Evolutionary conservation across 768 basidiomycete genomes (phyloP).

Genomic region (Auricularia cornea): DNA sequence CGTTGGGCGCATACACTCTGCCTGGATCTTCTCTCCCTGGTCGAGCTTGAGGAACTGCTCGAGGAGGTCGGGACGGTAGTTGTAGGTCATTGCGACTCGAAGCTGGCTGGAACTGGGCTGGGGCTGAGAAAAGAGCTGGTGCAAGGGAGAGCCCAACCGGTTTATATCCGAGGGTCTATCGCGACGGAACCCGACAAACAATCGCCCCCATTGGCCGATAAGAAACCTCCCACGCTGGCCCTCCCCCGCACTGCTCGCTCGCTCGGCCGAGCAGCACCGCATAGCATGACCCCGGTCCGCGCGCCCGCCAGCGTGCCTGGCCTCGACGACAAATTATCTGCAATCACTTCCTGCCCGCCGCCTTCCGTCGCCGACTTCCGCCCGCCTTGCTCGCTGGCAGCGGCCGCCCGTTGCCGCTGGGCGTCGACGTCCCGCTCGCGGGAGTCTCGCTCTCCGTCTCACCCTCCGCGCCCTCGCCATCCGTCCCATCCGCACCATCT

Average conservation of each 20-base stretch:
- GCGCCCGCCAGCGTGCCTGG: neutral
- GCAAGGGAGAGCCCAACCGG: neutral
- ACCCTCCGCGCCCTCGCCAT: neutral
- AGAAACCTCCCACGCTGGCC: neutral
- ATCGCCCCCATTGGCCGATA: slow-evolving; percentile 2
- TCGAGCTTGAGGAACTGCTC: slow-evolving; percentile 81
- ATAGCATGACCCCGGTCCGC: neutral
- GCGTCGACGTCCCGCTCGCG: neutral
- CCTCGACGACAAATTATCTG: no score
- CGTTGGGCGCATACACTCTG: slow-evolving; percentile 64
- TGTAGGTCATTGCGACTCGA: slow-evolving; percentile 22
- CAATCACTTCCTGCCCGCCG: neutral
- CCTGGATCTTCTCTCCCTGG: slow-evolving; percentile 90
- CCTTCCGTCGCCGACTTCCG: neutral
- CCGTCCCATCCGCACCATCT: slow-evolving; percentile 8
- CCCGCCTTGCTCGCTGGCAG: slow-evolving; percentile 3
- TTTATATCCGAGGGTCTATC: neutral
- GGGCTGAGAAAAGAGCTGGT: neutral
- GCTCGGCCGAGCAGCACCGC: neutral
- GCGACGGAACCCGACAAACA: neutral
- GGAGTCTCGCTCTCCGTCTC: slow-evolving; percentile 2
- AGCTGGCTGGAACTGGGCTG: slow-evolving; percentile 28
- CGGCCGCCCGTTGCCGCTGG: neutral
- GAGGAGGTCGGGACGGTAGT: slow-evolving; percentile 77
- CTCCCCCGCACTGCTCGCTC: neutral